phyloP scores from a whole-genome alignment of 345 rosid species.

The Populus simonii region DNA sequence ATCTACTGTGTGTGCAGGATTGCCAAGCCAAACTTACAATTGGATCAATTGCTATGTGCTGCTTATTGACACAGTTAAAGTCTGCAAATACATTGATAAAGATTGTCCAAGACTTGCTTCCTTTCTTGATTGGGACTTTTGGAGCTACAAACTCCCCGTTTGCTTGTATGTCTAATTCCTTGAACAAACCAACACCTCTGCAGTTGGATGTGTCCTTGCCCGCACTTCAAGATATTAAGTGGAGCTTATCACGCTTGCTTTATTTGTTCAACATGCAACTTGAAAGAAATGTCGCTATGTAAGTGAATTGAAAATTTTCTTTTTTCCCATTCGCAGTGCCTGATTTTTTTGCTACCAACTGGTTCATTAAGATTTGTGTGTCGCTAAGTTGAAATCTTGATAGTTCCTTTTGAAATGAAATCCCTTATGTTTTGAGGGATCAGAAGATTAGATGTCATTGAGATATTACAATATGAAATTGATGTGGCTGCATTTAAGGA shows the following conservation, averaged over 20 bases:
- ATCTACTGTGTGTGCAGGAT: slow-evolving; percentile 46
- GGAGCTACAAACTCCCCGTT: slow-evolving; percentile 43
- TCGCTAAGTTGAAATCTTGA: background rate
- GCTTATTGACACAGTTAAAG: slow-evolving; percentile 37
- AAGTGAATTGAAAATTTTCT: slow-evolving; percentile 36
- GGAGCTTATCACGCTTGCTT: slow-evolving; percentile 67
- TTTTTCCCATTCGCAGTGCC: slow-evolving; percentile 3
- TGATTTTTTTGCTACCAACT: background rate
- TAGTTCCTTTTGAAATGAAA: background rate
- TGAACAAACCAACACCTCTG: slow-evolving; percentile 75
- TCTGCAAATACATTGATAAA: slow-evolving; percentile 25
- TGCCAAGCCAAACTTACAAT: slow-evolving; percentile 28
- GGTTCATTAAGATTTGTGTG: background rate
- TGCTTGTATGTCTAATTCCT: slow-evolving; percentile 79
- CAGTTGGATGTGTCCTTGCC: slow-evolving; percentile 69
- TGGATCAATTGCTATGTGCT: slow-evolving; percentile 48
- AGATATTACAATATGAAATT: background rate
- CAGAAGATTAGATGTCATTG: background rate
- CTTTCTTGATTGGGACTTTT: slow-evolving; percentile 32
- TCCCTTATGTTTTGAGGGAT: background rate
- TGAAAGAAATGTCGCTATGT: slow-evolving; percentile 92
- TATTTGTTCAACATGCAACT: slow-evolving; percentile 84
- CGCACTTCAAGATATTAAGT: slow-evolving; percentile 61
- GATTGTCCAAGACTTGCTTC: slow-evolving; percentile 39
- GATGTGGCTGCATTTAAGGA: slow-evolving; percentile 5